These are phyloP conservation scores for Tylopilus sp. DNA, from an alignment of 768 basidiomycete species.

Conservation along the genomic window DNA sequence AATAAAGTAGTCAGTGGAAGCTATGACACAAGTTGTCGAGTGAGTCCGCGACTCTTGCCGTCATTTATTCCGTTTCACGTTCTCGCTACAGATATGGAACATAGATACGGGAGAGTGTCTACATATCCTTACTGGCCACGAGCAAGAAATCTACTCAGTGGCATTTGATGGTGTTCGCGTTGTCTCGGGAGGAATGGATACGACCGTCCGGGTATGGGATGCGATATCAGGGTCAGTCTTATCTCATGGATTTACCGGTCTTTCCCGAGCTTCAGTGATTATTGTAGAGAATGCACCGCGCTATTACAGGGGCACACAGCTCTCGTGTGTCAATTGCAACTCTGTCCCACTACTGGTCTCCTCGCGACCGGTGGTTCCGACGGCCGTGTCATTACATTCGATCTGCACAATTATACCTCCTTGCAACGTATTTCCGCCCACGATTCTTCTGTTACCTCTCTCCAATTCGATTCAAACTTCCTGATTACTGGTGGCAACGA, in stretches of 20 bases:
- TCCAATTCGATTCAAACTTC: conserved; percentile 83
- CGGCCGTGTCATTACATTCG: conserved; percentile 77
- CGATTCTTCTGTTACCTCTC: conserved; percentile 79
- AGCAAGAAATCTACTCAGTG: conserved; percentile 86
- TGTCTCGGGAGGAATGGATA: conserved; percentile 88
- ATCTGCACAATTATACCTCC: conserved; percentile 42
- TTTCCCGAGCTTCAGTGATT: neutral
- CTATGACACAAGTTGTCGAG: conserved; percentile 86
- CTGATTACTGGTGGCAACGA: conserved; percentile 85
- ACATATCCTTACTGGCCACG: conserved; percentile 77
- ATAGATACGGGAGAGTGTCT: conserved; percentile 86
- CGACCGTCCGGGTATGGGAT: conserved; percentile 91
- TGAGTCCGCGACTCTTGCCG: conserved; percentile 34
- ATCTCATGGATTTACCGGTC: neutral
- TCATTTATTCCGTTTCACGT: no score
- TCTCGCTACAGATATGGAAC: conserved; percentile 79
- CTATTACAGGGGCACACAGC: conserved; percentile 89
- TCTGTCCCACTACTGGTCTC: conserved; percentile 50
- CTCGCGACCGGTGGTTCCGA: conserved; percentile 87
- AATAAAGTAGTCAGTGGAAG: conserved; percentile 85
- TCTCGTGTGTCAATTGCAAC: conserved; percentile 87
- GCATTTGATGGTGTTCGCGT: conserved; percentile 84
- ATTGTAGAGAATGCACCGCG: conserved; percentile 68
- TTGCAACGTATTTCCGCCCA: conserved; percentile 80
- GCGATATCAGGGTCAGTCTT: conserved; percentile 72